Percentiles rank a stretch among this genome's conserved stretches.
phyloP scores from a whole-genome alignment of 2,329 filamentous ascomycete genomes.

The Aureobasidium pullulans region DNA sequence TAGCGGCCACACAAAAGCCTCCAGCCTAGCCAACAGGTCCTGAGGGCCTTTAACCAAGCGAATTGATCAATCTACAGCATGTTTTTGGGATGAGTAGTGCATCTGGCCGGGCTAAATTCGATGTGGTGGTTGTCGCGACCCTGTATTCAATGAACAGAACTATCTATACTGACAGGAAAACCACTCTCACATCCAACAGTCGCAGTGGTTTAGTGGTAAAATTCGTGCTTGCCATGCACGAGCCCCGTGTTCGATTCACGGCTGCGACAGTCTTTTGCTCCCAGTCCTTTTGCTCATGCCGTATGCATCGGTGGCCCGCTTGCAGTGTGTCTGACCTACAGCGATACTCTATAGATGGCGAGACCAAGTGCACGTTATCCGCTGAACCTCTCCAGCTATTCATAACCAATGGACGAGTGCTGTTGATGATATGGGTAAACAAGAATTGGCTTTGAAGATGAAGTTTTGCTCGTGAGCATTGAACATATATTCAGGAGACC shows the following conservation, averaged over 20 bases:
- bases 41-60: too few relatives aligned
- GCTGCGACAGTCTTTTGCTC: constrained; percentile 10
- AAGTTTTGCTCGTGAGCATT: neutral
- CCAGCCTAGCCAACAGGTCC: neutral
- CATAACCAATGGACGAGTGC: too few relatives aligned
- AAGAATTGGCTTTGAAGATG: too few relatives aligned
- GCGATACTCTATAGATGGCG: too few relatives aligned
- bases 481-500: neutral
- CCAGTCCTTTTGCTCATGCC: neutral
- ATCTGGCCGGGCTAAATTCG: neutral
- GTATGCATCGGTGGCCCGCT: too few relatives aligned
- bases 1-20: neutral
- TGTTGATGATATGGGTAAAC: too few relatives aligned
- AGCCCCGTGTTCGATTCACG: constrained; percentile 15
- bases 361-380: too few relatives aligned
- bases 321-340: too few relatives aligned
- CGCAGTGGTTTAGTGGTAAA: constrained; percentile 15
- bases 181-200: neutral
- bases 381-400: too few relatives aligned
- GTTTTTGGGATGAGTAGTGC: too few relatives aligned
- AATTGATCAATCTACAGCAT: too few relatives aligned
- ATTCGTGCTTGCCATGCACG: constrained; percentile 14
- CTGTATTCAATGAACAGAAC: neutral
- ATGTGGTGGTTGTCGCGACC: neutral
- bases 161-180: too few relatives aligned